Percentiles rank a stretch among this genome's conserved stretches.
phyloP scores from a whole-genome alignment of 2,329 filamentous ascomycete genomes.

The Juglanconis oblonga region DNA sequence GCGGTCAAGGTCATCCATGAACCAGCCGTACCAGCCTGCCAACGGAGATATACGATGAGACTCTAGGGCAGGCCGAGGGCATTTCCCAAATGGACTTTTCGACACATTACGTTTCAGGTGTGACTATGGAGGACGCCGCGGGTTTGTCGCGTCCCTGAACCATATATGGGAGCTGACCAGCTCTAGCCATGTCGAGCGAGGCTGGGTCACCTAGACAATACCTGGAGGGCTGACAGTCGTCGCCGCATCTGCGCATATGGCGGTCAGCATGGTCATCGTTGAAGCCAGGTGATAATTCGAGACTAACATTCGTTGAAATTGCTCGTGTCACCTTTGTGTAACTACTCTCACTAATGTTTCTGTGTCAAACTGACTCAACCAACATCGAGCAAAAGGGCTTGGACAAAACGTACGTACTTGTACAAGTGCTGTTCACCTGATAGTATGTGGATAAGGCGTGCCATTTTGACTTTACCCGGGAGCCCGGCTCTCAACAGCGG shows the following conservation, averaged over 20 bases:
- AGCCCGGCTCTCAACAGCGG: not conserved
- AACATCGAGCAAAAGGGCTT: not conserved
- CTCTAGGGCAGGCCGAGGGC: not conserved
- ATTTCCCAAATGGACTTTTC: not conserved
- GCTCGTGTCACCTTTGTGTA: not conserved
- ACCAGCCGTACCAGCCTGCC: not conserved
- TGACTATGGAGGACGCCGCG: not conserved
- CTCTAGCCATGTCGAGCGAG: not conserved
- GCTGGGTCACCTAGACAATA: not conserved
- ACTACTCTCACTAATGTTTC: not conserved
- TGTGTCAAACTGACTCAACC: not conserved
- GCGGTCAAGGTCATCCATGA: not conserved
- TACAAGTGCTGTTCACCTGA: not conserved
- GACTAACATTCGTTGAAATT: not conserved
- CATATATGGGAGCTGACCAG: not conserved
- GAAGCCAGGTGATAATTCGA: not conserved
- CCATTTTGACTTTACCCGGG: not conserved
- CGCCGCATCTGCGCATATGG: not conserved
- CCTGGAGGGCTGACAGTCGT: not conserved
- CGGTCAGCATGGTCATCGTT: not conserved
- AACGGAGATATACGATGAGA: not conserved
- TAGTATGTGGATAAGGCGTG: not conserved
- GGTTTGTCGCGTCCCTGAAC: not conserved
- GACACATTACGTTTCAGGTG: not conserved
- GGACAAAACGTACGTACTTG: not conserved